Conservation (phyloP, 371 early-diverging fungal species). For the Capillidium heterosporum region DNA sequence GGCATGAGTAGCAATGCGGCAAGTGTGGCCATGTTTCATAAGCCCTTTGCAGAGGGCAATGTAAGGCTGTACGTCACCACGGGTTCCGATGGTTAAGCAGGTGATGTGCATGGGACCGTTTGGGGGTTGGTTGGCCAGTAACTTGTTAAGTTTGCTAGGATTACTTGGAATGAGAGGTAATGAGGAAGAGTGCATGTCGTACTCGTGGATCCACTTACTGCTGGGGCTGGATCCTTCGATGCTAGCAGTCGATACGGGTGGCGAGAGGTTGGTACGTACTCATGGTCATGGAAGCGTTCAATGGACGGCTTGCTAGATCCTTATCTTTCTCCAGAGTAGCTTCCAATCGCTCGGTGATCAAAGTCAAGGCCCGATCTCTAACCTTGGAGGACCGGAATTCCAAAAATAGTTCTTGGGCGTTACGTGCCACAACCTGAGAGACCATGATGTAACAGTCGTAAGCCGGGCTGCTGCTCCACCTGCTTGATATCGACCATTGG, state of each 20-base stretch:
- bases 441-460: conserved; percentile 18
- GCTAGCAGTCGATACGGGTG: no score
- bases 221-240: conserved; percentile 8
- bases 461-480: conserved; percentile 14
- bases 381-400: conserved; percentile 20
- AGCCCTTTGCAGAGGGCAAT: conserved; percentile 63
- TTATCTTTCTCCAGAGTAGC: not conserved
- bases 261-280: not conserved
- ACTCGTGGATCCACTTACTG: conserved; percentile 10
- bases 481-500: conserved; percentile 20
- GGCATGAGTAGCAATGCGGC: conserved; percentile 54
- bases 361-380: not conserved
- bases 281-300: conserved; percentile 4
- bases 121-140: conserved; percentile 13
- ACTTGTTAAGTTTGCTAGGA: conserved; percentile 9
- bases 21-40: conserved; percentile 47
- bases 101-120: conserved; percentile 46
- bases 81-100: conserved; percentile 63
- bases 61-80: conserved; percentile 76
- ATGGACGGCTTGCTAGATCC: not conserved
- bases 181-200: conserved; percentile 2
- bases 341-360: not conserved
- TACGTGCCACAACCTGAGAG: conserved; percentile 17
- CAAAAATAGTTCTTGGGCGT: conserved; percentile 22
- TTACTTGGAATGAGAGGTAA: conserved; percentile 12